Evolutionary conservation across 768 basidiomycete species (phyloP).

Genomic region (Cyclocybe aegerita): DNA sequence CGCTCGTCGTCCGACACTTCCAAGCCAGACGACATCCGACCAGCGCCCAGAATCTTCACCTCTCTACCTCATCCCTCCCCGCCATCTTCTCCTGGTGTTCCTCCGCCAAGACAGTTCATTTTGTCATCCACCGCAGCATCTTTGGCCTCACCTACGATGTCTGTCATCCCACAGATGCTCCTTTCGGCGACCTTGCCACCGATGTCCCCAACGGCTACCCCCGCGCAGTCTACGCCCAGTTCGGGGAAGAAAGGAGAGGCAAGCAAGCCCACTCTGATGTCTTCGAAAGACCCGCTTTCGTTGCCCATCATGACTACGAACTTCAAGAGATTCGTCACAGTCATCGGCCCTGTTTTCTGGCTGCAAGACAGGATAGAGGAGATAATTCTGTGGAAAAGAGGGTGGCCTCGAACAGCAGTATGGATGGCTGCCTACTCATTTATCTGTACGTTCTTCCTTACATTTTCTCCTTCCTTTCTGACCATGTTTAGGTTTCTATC

Average conservation of each 20-base stretch:
- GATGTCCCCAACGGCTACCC: slow-evolving; percentile 2
- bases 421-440: slow-evolving; percentile 82
- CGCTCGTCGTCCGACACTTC: slow-evolving; percentile 6
- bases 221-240: slow-evolving; percentile 16
- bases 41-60: slow-evolving; percentile 41
- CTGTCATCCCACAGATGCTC: slow-evolving; percentile 36
- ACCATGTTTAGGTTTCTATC: slow-evolving; percentile 63
- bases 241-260: slow-evolving; percentile 22
- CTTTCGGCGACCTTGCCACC: slow-evolving; percentile 30
- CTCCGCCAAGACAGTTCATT: slow-evolving; percentile 17
- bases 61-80: slow-evolving; percentile 41
- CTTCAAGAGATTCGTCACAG: slow-evolving; percentile 78
- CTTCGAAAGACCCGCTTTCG: slow-evolving; percentile 68
- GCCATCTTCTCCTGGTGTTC: slow-evolving; percentile 26
- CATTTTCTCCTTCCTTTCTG: background rate
- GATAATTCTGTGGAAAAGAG: slow-evolving; percentile 77
- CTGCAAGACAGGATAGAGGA: slow-evolving; percentile 87
- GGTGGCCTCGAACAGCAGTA: slow-evolving; percentile 66
- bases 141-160: slow-evolving; percentile 29
- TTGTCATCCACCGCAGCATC: slow-evolving; percentile 20
- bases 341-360: slow-evolving; percentile 84
- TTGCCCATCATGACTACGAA: slow-evolving; percentile 76
- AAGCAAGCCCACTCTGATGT: slow-evolving; percentile 41
- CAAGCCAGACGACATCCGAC: slow-evolving; percentile 27
- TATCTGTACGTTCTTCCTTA: slow-evolving; percentile 56